Conservation (phyloP, 495 filamentous ascomycete species). For the Penicillium ucsense region DNA sequence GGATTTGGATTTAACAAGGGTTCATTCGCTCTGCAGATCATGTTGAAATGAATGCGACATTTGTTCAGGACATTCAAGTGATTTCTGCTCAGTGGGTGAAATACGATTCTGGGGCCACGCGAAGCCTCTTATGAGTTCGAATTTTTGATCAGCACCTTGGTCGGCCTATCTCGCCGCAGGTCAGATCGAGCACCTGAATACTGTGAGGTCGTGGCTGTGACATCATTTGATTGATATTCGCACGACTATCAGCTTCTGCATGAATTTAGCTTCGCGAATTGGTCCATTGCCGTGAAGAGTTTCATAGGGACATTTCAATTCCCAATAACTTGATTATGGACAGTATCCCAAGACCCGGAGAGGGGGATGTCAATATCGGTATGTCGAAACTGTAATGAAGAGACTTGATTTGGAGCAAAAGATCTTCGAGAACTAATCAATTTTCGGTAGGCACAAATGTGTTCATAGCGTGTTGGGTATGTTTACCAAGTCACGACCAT, state of each 20-base stretch:
- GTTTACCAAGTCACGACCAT: neutral
- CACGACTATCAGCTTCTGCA: too few relatives aligned
- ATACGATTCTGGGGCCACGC: too few relatives aligned
- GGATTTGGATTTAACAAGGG: neutral
- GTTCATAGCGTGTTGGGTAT: constrained; percentile 24
- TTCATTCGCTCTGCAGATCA: neutral
- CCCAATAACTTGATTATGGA: constrained; percentile 10
- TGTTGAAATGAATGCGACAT: neutral
- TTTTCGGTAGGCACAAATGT: constrained; percentile 13
- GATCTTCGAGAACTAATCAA: neutral
- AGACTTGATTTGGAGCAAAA: too few relatives aligned
- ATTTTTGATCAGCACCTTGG: too few relatives aligned
- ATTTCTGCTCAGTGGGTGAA: neutral
- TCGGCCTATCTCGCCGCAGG: too few relatives aligned
- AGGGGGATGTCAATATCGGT: constrained; percentile 25
- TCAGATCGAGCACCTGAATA: too few relatives aligned
- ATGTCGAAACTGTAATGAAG: neutral
- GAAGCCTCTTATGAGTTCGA: too few relatives aligned
- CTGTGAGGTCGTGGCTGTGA: too few relatives aligned
- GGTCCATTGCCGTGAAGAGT: neutral
- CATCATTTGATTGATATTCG: too few relatives aligned
- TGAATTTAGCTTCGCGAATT: neutral
- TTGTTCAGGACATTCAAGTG: neutral
- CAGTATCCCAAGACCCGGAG: constrained; percentile 15
- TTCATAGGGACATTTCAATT: neutral